A percentile compares a stretch with the other conserved stretches of the same genome.
These are phyloP conservation scores for Kwoniella heveanensis DNA, from an alignment of 768 basidiomycete genomes.

Conservation along the genomic window DNA sequence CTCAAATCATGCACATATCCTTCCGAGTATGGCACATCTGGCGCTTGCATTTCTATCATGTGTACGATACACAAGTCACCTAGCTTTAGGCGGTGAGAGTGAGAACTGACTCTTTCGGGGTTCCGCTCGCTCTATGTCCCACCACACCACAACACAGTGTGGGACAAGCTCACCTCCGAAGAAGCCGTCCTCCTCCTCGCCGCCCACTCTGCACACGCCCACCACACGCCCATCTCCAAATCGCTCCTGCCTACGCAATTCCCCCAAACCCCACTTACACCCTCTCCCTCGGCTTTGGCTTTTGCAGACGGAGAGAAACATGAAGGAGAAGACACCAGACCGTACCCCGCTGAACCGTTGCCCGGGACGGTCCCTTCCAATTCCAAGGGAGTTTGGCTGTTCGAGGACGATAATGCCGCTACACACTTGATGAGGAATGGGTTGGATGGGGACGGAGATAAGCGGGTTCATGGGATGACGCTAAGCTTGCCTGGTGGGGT, in stretches of 20 bases:
- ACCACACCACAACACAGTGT: no score
- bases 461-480: conserved; percentile 18
- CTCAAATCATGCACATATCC: no score
- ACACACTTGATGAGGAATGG: conserved; percentile 38
- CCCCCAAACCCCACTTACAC: background rate
- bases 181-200: conserved; percentile 32
- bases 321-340: background rate
- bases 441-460: conserved; percentile 21
- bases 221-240: conserved; percentile 18
- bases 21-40: no score
- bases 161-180: conserved; percentile 35
- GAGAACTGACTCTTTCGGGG: no score
- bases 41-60: no score
- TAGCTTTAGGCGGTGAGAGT: no score
- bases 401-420: conserved; percentile 34
- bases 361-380: conserved; percentile 2
- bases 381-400: conserved; percentile 21
- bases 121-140: no score
- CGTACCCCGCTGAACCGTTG: conserved; percentile 13
- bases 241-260: conserved; percentile 3
- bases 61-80: no score
- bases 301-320: no score
- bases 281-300: no score
- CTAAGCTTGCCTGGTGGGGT: conserved; percentile 24
- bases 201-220: conserved; percentile 13